phyloP scores from a whole-genome alignment of 83 land plant species.

The Picea mariana region DNA sequence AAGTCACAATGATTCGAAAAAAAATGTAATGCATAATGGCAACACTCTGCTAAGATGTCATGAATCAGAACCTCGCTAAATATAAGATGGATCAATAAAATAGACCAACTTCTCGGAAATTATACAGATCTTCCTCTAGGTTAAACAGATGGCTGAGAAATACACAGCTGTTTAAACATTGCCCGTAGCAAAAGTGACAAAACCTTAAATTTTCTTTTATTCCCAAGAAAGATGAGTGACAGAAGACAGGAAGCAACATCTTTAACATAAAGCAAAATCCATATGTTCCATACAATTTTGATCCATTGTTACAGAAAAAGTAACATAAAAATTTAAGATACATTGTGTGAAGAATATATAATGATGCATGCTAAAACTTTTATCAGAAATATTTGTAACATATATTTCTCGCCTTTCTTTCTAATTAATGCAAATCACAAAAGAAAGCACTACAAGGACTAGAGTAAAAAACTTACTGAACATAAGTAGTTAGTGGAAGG shows the following conservation, averaged over 20 bases:
- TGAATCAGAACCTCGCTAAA: too few species aligned
- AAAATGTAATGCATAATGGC: too few species aligned
- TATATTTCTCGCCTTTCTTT: not conserved
- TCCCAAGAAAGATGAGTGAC: not conserved
- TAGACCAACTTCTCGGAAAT: too few species aligned
- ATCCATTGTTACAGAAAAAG: not conserved
- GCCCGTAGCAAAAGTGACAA: not conserved
- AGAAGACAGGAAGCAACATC: not conserved
- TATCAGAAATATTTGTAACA: not conserved
- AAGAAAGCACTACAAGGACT: not conserved
- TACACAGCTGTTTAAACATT: not conserved
- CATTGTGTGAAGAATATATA: not conserved
- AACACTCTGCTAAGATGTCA: too few species aligned
- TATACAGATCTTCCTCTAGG: too few species aligned
- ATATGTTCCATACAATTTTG: not conserved
- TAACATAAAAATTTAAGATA: not conserved
- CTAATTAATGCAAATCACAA: not conserved
- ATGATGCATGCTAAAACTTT: not conserved
- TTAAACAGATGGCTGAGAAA: too few species aligned
- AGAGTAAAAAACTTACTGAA: constrained; percentile 66
- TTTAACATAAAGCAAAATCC: not conserved
- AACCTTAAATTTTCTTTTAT: not conserved
- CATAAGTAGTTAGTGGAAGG: constrained; percentile 78
- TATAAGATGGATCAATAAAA: too few species aligned
- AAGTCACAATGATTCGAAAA: too few species aligned